These are phyloP conservation scores for Clavaria fumosa DNA, from an alignment of 768 basidiomycete genomes.

Conservation along the genomic window DNA sequence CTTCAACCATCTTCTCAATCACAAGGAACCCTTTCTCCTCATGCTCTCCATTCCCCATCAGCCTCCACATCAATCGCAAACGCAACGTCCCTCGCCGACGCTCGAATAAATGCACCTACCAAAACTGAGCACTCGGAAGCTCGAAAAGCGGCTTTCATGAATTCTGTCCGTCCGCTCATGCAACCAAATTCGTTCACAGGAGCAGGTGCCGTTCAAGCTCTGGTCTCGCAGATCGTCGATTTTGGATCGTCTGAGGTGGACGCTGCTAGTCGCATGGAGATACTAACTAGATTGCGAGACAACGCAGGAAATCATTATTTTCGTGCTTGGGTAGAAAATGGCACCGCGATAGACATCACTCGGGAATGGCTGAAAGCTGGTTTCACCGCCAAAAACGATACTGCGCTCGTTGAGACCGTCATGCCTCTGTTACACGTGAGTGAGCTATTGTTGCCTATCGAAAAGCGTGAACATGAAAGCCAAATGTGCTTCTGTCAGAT, in stretches of 20 bases:
- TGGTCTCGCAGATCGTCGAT: constrained; percentile 42
- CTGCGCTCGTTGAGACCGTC: constrained; percentile 49
- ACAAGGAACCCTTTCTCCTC: constrained; percentile 59
- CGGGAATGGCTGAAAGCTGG: constrained; percentile 72
- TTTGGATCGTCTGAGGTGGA: constrained; percentile 54
- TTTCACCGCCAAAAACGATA: constrained; percentile 38
- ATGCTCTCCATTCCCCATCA: constrained; percentile 49
- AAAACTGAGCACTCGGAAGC: constrained; percentile 38
- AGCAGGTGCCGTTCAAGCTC: constrained; percentile 47
- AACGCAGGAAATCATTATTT: constrained; percentile 78
- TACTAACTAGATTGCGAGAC: constrained; percentile 69
- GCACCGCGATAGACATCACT: constrained; percentile 56
- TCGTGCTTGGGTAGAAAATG: constrained; percentile 74
- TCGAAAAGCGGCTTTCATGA: constrained; percentile 39
- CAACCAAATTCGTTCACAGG: constrained; percentile 47
- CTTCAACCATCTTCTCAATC: constrained; percentile 23
- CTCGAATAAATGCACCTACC: too few species aligned
- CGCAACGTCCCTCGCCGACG: too few species aligned
- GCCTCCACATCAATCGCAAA: constrained; percentile 26
- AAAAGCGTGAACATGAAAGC: neutral
- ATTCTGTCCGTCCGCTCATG: constrained; percentile 39
- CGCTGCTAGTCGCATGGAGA: constrained; percentile 48
- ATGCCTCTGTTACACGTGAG: constrained; percentile 83
- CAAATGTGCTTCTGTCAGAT: constrained; percentile 31
- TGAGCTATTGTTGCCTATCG: constrained; percentile 12